phyloP scores from a whole-genome alignment of 169 alveolate genomes.

The Cryptosporidium meleagridis region DNA sequence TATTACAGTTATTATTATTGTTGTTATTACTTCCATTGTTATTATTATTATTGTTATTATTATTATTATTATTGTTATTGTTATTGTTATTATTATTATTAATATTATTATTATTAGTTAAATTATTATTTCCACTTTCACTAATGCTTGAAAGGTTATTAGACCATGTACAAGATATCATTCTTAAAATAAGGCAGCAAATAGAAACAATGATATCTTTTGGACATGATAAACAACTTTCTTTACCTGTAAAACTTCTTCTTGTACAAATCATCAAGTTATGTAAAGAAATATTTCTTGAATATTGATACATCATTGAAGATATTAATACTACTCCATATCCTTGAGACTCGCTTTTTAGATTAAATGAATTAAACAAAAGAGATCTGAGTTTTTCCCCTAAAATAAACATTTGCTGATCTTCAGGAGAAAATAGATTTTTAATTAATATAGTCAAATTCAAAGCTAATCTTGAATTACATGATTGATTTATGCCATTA shows the following conservation, averaged over 20 bases:
- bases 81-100: too few relatives aligned
- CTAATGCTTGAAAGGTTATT: not conserved
- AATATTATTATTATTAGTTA: too few relatives aligned
- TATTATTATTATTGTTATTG: not conserved
- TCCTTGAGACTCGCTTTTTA: conserved; percentile 54
- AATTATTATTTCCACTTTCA: not conserved
- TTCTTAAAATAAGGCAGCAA: conserved; percentile 41
- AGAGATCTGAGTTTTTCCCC: conserved; percentile 30
- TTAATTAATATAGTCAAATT: not conserved
- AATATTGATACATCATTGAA: conserved; percentile 25
- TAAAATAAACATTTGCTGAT: conserved; percentile 14
- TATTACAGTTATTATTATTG: too few relatives aligned
- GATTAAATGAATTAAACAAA: conserved; percentile 42
- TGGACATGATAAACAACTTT: conserved; percentile 60
- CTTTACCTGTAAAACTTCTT: conserved; percentile 27
- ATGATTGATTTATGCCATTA: not conserved
- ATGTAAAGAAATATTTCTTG: conserved; percentile 50
- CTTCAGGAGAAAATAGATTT: conserved; percentile 1
- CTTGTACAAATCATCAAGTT: conserved; percentile 60
- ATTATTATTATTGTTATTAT: not conserved
- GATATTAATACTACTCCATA: conserved; percentile 51
- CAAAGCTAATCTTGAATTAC: not conserved
- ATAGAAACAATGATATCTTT: conserved; percentile 52
- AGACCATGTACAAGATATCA: conserved; percentile 52
- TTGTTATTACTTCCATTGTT: too few relatives aligned